These are phyloP conservation scores for Nicotiana tabacum DNA, from an alignment of 257 asterid species.

Conservation along the genomic window DNA sequence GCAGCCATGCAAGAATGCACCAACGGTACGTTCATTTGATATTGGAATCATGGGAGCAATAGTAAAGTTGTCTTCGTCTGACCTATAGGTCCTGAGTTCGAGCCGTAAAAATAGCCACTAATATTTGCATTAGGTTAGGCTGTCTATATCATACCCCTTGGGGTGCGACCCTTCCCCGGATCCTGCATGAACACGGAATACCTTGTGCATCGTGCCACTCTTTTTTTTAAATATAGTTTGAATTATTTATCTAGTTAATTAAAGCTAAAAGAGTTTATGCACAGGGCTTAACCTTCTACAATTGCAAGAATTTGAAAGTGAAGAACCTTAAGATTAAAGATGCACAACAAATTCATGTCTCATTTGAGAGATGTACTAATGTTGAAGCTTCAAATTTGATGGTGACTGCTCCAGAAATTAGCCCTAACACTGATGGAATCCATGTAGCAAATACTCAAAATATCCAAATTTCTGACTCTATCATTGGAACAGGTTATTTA, in stretches of 20 bases:
- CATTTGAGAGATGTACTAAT: slow-evolving; percentile 39
- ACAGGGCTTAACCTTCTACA: slow-evolving; percentile 70
- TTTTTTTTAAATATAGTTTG: too few species aligned
- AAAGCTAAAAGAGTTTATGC: not conserved
- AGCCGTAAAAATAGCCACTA: too few species aligned
- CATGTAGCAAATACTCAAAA: slow-evolving; percentile 50
- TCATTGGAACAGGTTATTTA: slow-evolving; percentile 55
- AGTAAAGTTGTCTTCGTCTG: too few species aligned
- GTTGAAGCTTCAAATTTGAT: slow-evolving; percentile 46
- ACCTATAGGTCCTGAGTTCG: too few species aligned
- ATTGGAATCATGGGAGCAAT: not conserved
- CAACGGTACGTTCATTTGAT: slow-evolving; percentile 56
- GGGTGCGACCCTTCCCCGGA: too few species aligned
- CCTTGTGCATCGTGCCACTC: too few species aligned
- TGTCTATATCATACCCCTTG: too few species aligned
- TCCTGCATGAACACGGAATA: too few species aligned
- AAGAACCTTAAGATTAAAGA: slow-evolving; percentile 38
- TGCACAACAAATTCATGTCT: slow-evolving; percentile 67
- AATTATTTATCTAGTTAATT: not conserved
- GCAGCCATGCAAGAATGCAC: slow-evolving; percentile 80
- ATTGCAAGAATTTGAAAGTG: slow-evolving; percentile 51
- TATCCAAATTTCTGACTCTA: slow-evolving; percentile 41
- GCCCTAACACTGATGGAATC: slow-evolving; percentile 91
- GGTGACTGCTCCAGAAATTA: slow-evolving; percentile 45
- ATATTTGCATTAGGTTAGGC: too few species aligned